These are phyloP conservation scores for Smittium mucronatum DNA, from an alignment of 371 early-diverging fungal species.

Conservation along the genomic window DNA sequence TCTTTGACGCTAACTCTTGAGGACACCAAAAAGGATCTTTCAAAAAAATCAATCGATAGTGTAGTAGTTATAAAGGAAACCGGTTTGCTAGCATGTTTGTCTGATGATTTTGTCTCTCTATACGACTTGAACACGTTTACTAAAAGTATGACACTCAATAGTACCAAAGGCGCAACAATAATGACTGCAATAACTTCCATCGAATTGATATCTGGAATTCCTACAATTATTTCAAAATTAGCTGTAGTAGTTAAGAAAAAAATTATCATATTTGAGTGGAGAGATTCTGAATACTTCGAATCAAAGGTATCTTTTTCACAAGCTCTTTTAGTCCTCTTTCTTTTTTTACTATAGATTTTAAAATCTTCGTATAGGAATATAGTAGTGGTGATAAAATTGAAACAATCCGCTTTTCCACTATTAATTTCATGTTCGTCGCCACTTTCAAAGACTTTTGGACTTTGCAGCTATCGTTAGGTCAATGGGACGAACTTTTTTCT, in stretches of 20 bases:
- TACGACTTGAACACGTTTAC: constrained; percentile 59
- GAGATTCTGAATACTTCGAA: constrained; percentile 53
- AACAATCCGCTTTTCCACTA: constrained; percentile 30
- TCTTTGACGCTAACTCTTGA: constrained; percentile 28
- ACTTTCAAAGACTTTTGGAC: constrained; percentile 31
- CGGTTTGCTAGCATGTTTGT: constrained; percentile 53
- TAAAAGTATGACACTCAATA: constrained; percentile 47
- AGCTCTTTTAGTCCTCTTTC: not conserved
- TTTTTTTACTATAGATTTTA: not conserved
- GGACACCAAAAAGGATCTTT: constrained; percentile 55
- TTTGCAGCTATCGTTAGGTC: constrained; percentile 29
- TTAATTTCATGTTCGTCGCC: constrained; percentile 23
- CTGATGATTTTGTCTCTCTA: constrained; percentile 59
- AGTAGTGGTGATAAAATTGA: constrained; percentile 22
- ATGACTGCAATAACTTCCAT: constrained; percentile 61
- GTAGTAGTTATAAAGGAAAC: constrained; percentile 65
- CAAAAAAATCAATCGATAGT: constrained; percentile 57
- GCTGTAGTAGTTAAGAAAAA: constrained; percentile 59
- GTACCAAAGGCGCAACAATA: constrained; percentile 58
- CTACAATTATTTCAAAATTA: constrained; percentile 56
- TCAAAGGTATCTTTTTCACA: constrained; percentile 11
- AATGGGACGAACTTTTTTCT: constrained; percentile 35
- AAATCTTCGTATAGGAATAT: constrained; percentile 19
- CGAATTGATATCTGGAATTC: constrained; percentile 47
- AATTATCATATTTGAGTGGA: constrained; percentile 60